A percentile compares a stretch with the other conserved stretches of the same genome.
These are phyloP conservation scores for Rhizopogon vinicolor DNA, from an alignment of 768 basidiomycete species.

Conservation along the genomic window DNA sequence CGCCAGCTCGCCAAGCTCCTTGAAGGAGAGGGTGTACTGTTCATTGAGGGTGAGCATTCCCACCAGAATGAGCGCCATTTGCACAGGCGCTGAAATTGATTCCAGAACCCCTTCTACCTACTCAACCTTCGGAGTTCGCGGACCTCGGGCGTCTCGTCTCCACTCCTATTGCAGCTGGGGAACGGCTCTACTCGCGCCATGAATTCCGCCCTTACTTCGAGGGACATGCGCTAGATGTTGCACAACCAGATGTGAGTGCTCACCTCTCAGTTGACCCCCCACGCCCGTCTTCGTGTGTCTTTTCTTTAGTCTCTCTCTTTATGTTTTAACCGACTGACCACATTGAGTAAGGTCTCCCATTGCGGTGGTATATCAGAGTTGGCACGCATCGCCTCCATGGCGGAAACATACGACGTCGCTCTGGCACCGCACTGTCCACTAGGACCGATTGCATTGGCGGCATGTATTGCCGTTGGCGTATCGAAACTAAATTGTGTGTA, in stretches of 20 bases:
- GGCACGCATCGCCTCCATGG: conserved; percentile 51
- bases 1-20: conserved; percentile 60
- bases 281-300: not conserved
- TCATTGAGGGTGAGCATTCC: conserved; percentile 50
- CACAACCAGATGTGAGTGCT: conserved; percentile 57
- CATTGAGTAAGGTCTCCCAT: conserved; percentile 40
- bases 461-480: conserved; percentile 60
- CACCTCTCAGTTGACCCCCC: not conserved
- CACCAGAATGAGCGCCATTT: not conserved
- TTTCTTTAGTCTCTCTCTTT: not conserved
- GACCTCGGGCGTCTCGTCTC: conserved; percentile 50
- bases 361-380: conserved; percentile 60
- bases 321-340: not conserved
- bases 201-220: conserved; percentile 68
- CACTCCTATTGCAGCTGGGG: conserved; percentile 61
- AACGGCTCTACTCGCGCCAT: conserved; percentile 56
- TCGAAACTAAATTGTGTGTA: conserved; percentile 51
- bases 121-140: conserved; percentile 57
- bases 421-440: conserved; percentile 71
- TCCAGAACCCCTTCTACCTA: conserved; percentile 53
- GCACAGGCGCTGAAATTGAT: not conserved
- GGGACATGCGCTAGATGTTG: conserved; percentile 58
- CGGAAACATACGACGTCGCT: conserved; percentile 68
- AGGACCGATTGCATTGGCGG: conserved; percentile 68
- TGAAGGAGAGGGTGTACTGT: conserved; percentile 55